Evolutionary conservation across 345 rosid genomes (phyloP).

Genomic region (Eucalyptus virginea): DNA sequence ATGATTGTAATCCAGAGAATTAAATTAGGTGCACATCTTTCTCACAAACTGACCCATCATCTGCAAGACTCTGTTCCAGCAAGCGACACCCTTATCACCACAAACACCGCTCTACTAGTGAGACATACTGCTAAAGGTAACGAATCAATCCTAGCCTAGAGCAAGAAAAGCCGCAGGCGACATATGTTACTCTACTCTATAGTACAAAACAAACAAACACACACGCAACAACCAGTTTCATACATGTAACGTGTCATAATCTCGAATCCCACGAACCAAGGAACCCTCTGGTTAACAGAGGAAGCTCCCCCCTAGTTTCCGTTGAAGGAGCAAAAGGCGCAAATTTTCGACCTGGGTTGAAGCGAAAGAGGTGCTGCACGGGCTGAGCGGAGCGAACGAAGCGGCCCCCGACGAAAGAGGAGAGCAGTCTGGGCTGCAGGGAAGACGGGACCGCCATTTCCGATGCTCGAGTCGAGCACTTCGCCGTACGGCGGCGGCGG

Average conservation of each 20-base stretch:
- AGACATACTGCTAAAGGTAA: not conserved
- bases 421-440: slow-evolving; percentile 52
- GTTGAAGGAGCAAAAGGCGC: not conserved
- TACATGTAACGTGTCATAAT: not conserved
- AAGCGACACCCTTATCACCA: not conserved
- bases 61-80: not conserved
- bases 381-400: slow-evolving; percentile 37
- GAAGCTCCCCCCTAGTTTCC: too few relatives aligned
- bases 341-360: slow-evolving; percentile 26
- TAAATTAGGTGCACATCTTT: not conserved
- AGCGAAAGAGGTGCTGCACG: slow-evolving; percentile 28
- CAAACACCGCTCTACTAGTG: not conserved
- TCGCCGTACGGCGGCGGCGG: not conserved
- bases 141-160: not conserved
- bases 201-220: not conserved
- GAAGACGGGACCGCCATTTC: slow-evolving; percentile 47
- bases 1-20: not conserved
- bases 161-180: not conserved
- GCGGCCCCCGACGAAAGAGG: slow-evolving; percentile 42
- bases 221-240: not conserved
- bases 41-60: not conserved
- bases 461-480: not conserved
- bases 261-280: too few relatives aligned
- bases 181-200: not conserved
- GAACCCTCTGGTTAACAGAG: too few relatives aligned